Evolutionary conservation across 352 stramenopile genomes (phyloP).

Genomic region (Phytophthora sansomeana): DNA sequence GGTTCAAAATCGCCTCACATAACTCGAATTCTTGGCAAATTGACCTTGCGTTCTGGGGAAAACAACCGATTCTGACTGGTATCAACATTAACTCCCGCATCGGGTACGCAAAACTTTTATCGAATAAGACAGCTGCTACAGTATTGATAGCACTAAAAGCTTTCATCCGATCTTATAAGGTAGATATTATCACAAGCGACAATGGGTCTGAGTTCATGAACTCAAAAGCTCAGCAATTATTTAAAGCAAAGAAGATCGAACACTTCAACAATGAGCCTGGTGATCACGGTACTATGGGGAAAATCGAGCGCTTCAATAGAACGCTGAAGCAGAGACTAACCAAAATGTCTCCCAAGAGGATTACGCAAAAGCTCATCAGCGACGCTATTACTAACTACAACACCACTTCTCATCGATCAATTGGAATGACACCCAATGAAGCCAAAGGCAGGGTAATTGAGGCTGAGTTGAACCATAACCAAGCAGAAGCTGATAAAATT

Average conservation of each 20-base stretch:
- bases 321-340: too few relatives aligned
- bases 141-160: constrained; percentile 34
- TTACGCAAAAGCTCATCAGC: constrained; percentile 34
- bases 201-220: constrained; percentile 45
- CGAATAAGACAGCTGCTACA: constrained; percentile 35
- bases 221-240: not conserved
- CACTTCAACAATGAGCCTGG: constrained; percentile 33
- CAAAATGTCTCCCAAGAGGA: constrained; percentile 5
- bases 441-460: too few relatives aligned
- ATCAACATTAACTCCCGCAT: too few relatives aligned
- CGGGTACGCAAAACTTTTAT: constrained; percentile 39
- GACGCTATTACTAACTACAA: constrained; percentile 38
- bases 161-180: constrained; percentile 33
- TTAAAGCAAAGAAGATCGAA: not conserved
- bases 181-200: constrained; percentile 33
- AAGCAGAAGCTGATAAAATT: constrained; percentile 17
- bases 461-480: constrained; percentile 30
- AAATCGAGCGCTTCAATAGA: too few relatives aligned
- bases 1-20: too few relatives aligned
- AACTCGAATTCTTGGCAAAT: too few relatives aligned
- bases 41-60: too few relatives aligned
- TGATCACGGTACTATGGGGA: too few relatives aligned
- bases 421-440: constrained; percentile 22
- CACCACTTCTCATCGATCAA: too few relatives aligned
- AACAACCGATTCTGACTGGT: too few relatives aligned